These are phyloP conservation scores for Epithemia pelagica DNA, from an alignment of 108 stramenopile species.

Conservation along the genomic window DNA sequence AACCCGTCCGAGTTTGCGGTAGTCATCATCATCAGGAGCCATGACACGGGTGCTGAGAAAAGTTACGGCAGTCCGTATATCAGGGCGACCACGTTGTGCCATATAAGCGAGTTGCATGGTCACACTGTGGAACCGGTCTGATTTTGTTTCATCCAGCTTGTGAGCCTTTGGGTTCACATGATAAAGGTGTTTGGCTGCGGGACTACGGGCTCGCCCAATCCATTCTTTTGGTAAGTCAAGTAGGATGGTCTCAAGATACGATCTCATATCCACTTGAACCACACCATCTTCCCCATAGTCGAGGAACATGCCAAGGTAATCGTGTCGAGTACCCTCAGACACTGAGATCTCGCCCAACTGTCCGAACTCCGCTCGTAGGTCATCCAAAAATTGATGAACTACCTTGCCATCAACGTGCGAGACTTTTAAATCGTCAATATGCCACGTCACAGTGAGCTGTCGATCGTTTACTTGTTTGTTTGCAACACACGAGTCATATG, in stretches of 20 bases:
- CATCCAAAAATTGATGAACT: slow-evolving; percentile 4
- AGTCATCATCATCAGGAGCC: slow-evolving; percentile 32
- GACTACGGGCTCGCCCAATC: too few species aligned
- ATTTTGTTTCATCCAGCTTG: not conserved
- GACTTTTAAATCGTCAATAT: slow-evolving; percentile 28
- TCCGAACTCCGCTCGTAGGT: not conserved
- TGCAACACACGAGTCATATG: slow-evolving; percentile 39
- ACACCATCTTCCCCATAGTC: slow-evolving; percentile 23
- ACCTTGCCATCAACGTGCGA: slow-evolving; percentile 14
- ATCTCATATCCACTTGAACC: slow-evolving; percentile 18
- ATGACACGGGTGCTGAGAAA: slow-evolving; percentile 18
- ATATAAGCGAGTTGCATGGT: slow-evolving; percentile 16
- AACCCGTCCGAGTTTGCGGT: slow-evolving; percentile 21
- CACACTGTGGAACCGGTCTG: not conserved
- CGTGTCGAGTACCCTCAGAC: slow-evolving; percentile 3
- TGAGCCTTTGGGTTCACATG: too few species aligned
- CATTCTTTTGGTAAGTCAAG: too few species aligned
- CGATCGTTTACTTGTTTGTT: slow-evolving; percentile 32
- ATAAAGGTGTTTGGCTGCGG: too few species aligned
- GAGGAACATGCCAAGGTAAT: slow-evolving; percentile 31
- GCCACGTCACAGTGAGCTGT: slow-evolving; percentile 27
- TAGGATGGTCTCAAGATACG: slow-evolving; percentile 16
- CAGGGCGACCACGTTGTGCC: slow-evolving; percentile 27
- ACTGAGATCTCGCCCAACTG: not conserved
- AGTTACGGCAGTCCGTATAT: slow-evolving; percentile 30